Conservation (phyloP, 208 protist species). For the Acanthamoeba divionensis region DNA sequence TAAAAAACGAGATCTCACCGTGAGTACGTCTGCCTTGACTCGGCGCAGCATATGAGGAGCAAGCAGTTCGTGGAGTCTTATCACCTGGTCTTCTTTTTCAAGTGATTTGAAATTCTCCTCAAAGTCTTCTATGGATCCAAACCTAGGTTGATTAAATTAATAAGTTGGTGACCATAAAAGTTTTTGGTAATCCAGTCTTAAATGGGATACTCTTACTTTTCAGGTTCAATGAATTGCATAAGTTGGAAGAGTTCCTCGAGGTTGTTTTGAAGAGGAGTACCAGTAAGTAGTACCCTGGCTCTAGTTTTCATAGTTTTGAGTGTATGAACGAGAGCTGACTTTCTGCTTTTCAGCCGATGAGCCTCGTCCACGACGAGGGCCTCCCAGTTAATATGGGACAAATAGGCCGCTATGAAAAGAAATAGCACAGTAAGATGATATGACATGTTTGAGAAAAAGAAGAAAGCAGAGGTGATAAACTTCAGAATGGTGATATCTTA, state of each 20-base stretch:
- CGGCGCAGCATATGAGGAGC: conserved; percentile 77
- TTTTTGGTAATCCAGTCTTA: background rate
- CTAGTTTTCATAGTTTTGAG: conserved; percentile 72
- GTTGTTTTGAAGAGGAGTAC: conserved; percentile 81
- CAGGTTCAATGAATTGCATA: conserved; percentile 80
- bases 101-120: conserved; percentile 26
- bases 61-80: conserved; percentile 55
- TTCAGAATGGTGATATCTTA: background rate
- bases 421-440: background rate
- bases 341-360: conserved; percentile 85
- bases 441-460: background rate
- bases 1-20: no score
- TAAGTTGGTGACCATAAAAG: background rate
- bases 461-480: no score
- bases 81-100: conserved; percentile 44
- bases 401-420: conserved; percentile 26
- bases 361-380: conserved; percentile 86
- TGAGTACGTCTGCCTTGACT: conserved; percentile 84
- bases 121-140: conserved; percentile 30
- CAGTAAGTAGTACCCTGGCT: conserved; percentile 81
- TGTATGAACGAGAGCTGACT: conserved; percentile 77
- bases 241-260: conserved; percentile 84
- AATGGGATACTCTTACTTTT: background rate
- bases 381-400: conserved; percentile 13
- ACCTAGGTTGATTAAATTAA: background rate